These are phyloP conservation scores for Metschnikowia kunwiensis DNA, from an alignment of 805 yeast genomes.

Conservation along the genomic window DNA sequence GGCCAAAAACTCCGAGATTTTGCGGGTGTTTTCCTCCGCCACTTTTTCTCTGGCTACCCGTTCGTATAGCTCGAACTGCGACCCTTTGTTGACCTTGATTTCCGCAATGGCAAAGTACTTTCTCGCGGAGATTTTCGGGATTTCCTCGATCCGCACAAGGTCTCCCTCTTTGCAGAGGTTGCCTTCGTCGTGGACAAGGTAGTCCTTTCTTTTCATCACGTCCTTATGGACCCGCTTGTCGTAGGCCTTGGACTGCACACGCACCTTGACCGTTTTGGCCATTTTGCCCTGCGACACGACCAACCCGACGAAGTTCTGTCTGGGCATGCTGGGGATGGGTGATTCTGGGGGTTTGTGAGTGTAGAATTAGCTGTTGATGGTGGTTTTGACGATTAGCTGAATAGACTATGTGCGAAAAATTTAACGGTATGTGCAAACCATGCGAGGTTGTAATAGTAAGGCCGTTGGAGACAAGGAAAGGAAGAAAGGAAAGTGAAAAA, in stretches of 20 bases:
- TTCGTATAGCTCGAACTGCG: conserved; percentile 80
- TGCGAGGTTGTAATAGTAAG: too few species aligned
- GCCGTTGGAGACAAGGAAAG: too few species aligned
- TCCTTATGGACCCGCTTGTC: conserved; percentile 73
- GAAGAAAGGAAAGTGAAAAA: too few species aligned
- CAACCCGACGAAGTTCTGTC: conserved; percentile 87
- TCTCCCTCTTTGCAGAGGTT: conserved; percentile 93
- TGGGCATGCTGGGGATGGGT: conserved; percentile 76
- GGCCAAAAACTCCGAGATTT: conserved; percentile 51
- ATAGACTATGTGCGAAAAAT: conserved; percentile 2
- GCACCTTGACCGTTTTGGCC: conserved; percentile 92
- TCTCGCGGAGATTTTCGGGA: conserved; percentile 77
- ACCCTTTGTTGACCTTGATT: conserved; percentile 84
- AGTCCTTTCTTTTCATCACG: conserved; percentile 73
- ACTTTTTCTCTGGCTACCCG: conserved; percentile 68
- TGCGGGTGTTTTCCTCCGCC: conserved; percentile 58
- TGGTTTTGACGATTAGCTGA: too few species aligned
- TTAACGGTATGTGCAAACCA: conserved; percentile 5
- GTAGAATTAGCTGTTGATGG: too few species aligned
- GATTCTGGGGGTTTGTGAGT: too few species aligned
- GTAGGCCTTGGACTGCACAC: conserved; percentile 75
- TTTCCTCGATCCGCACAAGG: conserved; percentile 85
- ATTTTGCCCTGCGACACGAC: conserved; percentile 95
- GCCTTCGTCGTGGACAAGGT: conserved; percentile 90
- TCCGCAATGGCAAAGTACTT: conserved; percentile 92